Percentiles rank a stretch among this genome's conserved stretches.
phyloP scores from a whole-genome alignment of 495 filamentous ascomycete species.

The Daldinia grandis region DNA sequence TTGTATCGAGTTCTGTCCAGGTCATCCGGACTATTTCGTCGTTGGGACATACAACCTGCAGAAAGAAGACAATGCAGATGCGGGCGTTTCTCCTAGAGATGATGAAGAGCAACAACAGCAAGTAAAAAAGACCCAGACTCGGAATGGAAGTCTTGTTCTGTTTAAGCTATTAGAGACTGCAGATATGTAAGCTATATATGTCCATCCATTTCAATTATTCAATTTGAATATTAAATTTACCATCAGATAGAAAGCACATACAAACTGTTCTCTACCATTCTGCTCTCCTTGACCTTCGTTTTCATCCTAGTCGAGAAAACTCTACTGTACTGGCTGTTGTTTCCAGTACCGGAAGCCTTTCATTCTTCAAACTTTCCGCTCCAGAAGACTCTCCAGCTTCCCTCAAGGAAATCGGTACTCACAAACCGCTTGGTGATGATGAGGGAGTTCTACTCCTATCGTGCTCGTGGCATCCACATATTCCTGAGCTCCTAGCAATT shows the following conservation, averaged over 20 bases:
- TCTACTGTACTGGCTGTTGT: constrained; percentile 70
- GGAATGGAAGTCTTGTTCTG: constrained; percentile 76
- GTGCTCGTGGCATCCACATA: constrained; percentile 72
- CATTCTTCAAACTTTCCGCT: constrained; percentile 63
- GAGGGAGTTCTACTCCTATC: constrained; percentile 70
- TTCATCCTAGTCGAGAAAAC: constrained; percentile 64
- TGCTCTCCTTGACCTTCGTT: constrained; percentile 87
- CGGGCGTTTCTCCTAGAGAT: constrained; percentile 42
- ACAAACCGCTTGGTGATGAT: constrained; percentile 49
- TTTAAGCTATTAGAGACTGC: constrained; percentile 61
- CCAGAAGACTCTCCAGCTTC: constrained; percentile 32
- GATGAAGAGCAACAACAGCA: constrained; percentile 27
- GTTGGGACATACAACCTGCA: constrained; percentile 88
- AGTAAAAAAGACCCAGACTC: constrained; percentile 57
- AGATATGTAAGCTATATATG: constrained; percentile 59
- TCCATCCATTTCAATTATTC: not conserved
- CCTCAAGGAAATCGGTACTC: constrained; percentile 46
- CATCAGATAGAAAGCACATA: constrained; percentile 46
- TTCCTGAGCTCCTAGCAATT: constrained; percentile 61
- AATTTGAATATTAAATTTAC: constrained; percentile 25
- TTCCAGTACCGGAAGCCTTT: constrained; percentile 74
- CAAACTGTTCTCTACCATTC: constrained; percentile 66
- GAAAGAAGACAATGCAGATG: constrained; percentile 49
- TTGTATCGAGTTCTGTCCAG: constrained; percentile 82
- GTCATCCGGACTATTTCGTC: constrained; percentile 70